Conservation (phyloP, 2,329 filamentous ascomycete genomes). For the Pseudogymnoascus sp. region DNA sequence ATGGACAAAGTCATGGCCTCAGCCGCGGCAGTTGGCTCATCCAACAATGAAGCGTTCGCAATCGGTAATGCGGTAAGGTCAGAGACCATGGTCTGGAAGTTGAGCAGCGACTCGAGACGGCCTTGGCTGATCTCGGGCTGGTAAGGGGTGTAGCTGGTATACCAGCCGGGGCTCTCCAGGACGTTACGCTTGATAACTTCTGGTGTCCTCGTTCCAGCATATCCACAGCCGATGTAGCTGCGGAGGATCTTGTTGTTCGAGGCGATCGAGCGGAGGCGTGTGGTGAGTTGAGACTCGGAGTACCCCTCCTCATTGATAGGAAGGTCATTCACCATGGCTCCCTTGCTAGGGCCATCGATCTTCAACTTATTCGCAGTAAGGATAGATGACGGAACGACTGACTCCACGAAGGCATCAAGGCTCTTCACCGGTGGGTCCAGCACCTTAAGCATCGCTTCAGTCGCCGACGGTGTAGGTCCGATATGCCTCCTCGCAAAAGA, state of each 20-base stretch:
- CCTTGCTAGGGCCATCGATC: conserved; percentile 39
- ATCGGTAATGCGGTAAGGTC: conserved; percentile 83
- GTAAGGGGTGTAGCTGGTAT: conserved; percentile 96
- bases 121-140: conserved; percentile 97
- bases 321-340: conserved; percentile 18
- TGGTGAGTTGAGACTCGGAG: conserved; percentile 52
- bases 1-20: conserved; percentile 94
- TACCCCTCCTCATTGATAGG: conserved; percentile 19
- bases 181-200: conserved; percentile 90
- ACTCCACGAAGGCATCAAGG: conserved; percentile 73
- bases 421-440: conserved; percentile 65
- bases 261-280: conserved; percentile 44
- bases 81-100: conserved; percentile 89
- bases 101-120: conserved; percentile 80
- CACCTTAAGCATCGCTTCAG: conserved; percentile 68
- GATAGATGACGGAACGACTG: conserved; percentile 77
- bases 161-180: conserved; percentile 90
- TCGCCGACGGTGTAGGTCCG: conserved; percentile 64
- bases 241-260: conserved; percentile 51
- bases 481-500: conserved; percentile 76
- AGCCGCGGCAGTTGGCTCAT: conserved; percentile 85
- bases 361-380: conserved; percentile 57
- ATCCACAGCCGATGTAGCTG: conserved; percentile 78
- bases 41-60: conserved; percentile 82
- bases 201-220: conserved; percentile 79